phyloP scores from a whole-genome alignment of 2,329 filamentous ascomycete species.

The Talaromyces albobiverticillius region DNA sequence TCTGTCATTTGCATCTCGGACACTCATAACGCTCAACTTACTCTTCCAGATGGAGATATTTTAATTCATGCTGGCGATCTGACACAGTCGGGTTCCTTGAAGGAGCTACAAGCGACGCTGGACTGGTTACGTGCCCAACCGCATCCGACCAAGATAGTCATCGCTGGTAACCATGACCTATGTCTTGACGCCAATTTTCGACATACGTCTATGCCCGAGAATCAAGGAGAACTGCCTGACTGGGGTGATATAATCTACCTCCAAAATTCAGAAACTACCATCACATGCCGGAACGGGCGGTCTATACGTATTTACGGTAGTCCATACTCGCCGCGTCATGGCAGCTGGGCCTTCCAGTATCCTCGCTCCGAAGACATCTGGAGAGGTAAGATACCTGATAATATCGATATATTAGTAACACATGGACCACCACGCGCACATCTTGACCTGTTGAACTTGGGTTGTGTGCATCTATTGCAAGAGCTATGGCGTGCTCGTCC shows the following conservation, averaged over 20 bases:
- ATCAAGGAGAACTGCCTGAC: constrained; percentile 14
- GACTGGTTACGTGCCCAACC: constrained; percentile 71
- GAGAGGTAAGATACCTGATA: constrained; percentile 18
- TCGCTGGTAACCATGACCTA: constrained; percentile 82
- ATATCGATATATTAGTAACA: constrained; percentile 22
- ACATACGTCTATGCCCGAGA: constrained; percentile 47
- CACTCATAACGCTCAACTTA: constrained; percentile 40
- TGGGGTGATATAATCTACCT: constrained; percentile 39
- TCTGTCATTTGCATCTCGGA: constrained; percentile 37
- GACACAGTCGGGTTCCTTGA: constrained; percentile 40
- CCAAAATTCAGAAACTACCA: constrained; percentile 59
- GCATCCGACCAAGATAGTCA: constrained; percentile 71
- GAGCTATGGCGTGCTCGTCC: constrained; percentile 21
- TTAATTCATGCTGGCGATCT: constrained; percentile 50
- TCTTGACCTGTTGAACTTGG: constrained; percentile 19
- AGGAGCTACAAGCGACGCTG: constrained; percentile 62
- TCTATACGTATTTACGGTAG: constrained; percentile 69
- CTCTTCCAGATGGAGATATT: constrained; percentile 42
- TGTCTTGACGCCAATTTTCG: constrained; percentile 66
- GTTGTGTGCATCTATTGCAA: constrained; percentile 17
- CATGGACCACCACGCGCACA: constrained; percentile 22
- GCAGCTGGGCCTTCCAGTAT: constrained; percentile 76
- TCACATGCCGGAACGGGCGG: constrained; percentile 58
- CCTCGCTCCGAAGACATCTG: constrained; percentile 26
- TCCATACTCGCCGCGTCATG: constrained; percentile 69